phyloP scores from a whole-genome alignment of 1,139 yeast genomes.

The Zygoascus meyerae region DNA sequence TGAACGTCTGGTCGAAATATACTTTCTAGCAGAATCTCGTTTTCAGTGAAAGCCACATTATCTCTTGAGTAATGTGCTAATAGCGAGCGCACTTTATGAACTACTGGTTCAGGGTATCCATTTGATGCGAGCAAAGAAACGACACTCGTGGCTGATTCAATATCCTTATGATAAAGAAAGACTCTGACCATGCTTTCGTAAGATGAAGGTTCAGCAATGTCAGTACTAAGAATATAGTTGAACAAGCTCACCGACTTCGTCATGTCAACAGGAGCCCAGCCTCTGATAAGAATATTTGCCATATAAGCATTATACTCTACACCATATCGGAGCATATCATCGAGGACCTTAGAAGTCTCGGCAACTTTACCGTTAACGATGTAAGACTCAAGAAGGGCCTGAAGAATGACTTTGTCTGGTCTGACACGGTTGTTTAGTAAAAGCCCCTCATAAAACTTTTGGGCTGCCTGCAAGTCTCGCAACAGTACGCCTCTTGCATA shows the following conservation, averaged over 20 bases:
- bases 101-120: constrained; percentile 30
- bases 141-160: constrained; percentile 25
- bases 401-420: constrained; percentile 37
- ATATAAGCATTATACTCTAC: constrained; percentile 35
- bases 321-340: constrained; percentile 33
- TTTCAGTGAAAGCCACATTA: constrained; percentile 2
- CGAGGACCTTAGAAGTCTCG: constrained; percentile 31
- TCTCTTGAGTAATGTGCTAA: constrained; percentile 9
- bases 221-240: constrained; percentile 25
- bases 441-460: constrained; percentile 31
- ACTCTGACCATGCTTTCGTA: constrained; percentile 36
- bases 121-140: constrained; percentile 27
- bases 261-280: constrained; percentile 35
- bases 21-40: constrained; percentile 20
- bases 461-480: constrained; percentile 33
- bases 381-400: constrained; percentile 37
- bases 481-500: constrained; percentile 37
- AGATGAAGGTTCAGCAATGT: constrained; percentile 34
- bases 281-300: constrained; percentile 35
- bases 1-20: constrained; percentile 24
- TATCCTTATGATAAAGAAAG: constrained; percentile 28
- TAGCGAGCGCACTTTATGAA: constrained; percentile 24
- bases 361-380: constrained; percentile 31
- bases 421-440: constrained; percentile 27
- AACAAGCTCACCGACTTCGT: constrained; percentile 31